A percentile compares a stretch with the other conserved stretches of the same genome.
Evolutionary conservation across 2,329 filamentous ascomycete species (phyloP).

Genomic region (Aspergillus sp.): DNA sequence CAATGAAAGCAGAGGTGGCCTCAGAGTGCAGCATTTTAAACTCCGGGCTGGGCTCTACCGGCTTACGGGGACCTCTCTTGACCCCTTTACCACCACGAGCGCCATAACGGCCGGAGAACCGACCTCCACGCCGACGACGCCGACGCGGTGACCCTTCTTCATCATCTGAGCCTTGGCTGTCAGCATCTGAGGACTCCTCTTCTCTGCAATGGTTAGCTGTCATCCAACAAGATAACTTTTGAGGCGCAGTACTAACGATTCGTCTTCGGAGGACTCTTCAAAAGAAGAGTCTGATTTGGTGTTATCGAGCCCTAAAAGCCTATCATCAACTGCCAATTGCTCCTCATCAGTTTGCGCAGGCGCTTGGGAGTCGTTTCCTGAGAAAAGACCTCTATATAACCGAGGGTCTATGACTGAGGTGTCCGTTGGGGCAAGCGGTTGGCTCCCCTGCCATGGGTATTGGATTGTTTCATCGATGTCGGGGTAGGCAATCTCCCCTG

Average conservation of each 20-base stretch:
- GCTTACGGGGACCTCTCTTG: slow-evolving; percentile 47
- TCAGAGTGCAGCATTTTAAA: slow-evolving; percentile 49
- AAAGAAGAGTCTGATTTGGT: slow-evolving; percentile 27
- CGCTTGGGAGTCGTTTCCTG: slow-evolving; percentile 13
- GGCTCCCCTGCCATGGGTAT: slow-evolving; percentile 33
- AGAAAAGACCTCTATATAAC: slow-evolving; percentile 29
- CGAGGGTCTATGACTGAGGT: slow-evolving; percentile 33
- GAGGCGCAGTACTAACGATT: slow-evolving; percentile 21
- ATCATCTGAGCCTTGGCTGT: slow-evolving; percentile 25
- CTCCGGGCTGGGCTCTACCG: slow-evolving; percentile 48
- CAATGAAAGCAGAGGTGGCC: slow-evolving; percentile 50
- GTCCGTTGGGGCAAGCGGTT: slow-evolving; percentile 15
- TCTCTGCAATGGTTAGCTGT: slow-evolving; percentile 22
- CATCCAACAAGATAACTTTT: neutral
- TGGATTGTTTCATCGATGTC: slow-evolving; percentile 33
- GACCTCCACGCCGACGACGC: slow-evolving; percentile 31
- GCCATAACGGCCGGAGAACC: slow-evolving; percentile 37
- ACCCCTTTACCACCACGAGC: slow-evolving; percentile 46
- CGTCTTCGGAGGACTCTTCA: slow-evolving; percentile 14
- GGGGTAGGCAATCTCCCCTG: slow-evolving; percentile 30
- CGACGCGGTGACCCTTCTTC: slow-evolving; percentile 25
- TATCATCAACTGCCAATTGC: slow-evolving; percentile 7
- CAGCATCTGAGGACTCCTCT: slow-evolving; percentile 23
- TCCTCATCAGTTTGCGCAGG: slow-evolving; percentile 16
- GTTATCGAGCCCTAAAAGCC: slow-evolving; percentile 7